These are phyloP conservation scores for Rhizopus delemar DNA, from an alignment of 371 early-diverging fungal species.

Conservation along the genomic window DNA sequence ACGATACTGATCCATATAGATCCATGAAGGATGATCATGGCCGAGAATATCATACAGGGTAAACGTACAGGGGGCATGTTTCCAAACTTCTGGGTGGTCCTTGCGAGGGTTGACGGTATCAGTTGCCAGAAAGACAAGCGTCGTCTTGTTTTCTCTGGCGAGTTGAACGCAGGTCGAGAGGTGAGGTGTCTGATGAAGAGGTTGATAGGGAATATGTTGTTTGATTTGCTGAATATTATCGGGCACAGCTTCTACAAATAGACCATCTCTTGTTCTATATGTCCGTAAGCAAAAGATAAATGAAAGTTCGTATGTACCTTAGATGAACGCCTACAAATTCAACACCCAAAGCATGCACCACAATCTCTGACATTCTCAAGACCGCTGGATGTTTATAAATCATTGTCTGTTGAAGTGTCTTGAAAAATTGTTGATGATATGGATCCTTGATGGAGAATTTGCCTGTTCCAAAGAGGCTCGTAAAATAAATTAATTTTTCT, in stretches of 20 bases:
- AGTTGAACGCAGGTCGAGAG: slow-evolving; percentile 22
- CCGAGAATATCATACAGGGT: slow-evolving; percentile 52
- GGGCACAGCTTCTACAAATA: slow-evolving; percentile 49
- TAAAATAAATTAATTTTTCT: slow-evolving; percentile 50
- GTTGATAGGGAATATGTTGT: background rate
- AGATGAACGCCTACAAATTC: slow-evolving; percentile 58
- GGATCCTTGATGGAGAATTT: slow-evolving; percentile 47
- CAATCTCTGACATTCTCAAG: slow-evolving; percentile 42
- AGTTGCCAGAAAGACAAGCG: slow-evolving; percentile 59
- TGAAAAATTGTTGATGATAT: slow-evolving; percentile 39
- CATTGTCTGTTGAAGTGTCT: slow-evolving; percentile 40
- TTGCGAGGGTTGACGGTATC: slow-evolving; percentile 53
- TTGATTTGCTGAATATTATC: slow-evolving; percentile 41
- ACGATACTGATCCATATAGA: slow-evolving; percentile 24
- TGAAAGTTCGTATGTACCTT: slow-evolving; percentile 21
- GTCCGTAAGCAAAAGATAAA: background rate
- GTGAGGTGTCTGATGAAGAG: background rate
- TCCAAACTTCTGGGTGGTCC: slow-evolving; percentile 36
- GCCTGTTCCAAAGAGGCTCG: slow-evolving; percentile 52
- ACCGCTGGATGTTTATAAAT: slow-evolving; percentile 51
- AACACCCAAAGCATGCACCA: slow-evolving; percentile 52
- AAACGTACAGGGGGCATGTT: slow-evolving; percentile 59
- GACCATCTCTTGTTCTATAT: slow-evolving; percentile 55
- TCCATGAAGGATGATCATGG: slow-evolving; percentile 20
- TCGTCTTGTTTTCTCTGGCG: slow-evolving; percentile 27